Evolutionary conservation across 2,329 filamentous ascomycete species (phyloP).

Genomic region (Botrytis paeoniae): DNA sequence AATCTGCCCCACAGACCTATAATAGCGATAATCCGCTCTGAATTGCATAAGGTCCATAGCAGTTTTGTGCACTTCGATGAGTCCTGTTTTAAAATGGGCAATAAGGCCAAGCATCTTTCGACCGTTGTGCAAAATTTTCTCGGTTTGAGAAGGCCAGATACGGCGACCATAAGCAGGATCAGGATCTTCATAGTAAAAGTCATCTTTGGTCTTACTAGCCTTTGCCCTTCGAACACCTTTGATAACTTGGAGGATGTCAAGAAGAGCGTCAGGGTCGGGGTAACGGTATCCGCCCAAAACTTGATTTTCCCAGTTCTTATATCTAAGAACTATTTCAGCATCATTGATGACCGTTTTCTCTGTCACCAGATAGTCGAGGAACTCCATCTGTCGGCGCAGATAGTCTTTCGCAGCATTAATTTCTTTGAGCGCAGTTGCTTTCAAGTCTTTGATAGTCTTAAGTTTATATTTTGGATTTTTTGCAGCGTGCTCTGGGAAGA

Average conservation of each 20-base stretch:
- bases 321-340: not conserved
- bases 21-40: constrained; percentile 7
- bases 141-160: not conserved
- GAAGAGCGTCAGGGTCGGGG: not conserved
- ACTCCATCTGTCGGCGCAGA: constrained; percentile 1
- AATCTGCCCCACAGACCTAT: not conserved
- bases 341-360: not conserved
- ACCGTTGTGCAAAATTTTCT: not conserved
- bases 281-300: not conserved
- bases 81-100: not conserved
- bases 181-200: not conserved
- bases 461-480: not conserved
- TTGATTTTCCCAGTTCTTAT: not conserved
- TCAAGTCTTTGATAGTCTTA: not conserved
- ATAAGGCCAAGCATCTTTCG: not conserved
- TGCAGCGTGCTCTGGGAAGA: not conserved
- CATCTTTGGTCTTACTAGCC: not conserved
- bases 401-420: not conserved
- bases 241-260: not conserved
- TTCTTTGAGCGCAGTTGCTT: not conserved
- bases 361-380: not conserved
- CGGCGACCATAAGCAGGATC: not conserved
- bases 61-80: not conserved
- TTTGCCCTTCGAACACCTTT: not conserved
- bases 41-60: not conserved